Evolutionary conservation across 768 basidiomycete genomes (phyloP).

Genomic region (Rhodocollybia butyracea): DNA sequence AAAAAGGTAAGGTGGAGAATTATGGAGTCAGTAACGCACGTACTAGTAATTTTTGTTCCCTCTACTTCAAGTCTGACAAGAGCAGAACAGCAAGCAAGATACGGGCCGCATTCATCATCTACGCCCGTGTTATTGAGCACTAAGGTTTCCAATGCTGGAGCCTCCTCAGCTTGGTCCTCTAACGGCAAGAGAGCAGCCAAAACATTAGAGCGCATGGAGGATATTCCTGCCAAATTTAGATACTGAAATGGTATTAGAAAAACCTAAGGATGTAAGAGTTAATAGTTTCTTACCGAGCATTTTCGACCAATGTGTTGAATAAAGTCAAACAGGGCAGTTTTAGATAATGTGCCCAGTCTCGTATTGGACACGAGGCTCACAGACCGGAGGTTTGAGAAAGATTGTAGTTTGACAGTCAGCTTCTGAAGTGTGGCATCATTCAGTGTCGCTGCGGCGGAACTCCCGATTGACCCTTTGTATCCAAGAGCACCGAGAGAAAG

Average conservation of each 20-base stretch:
- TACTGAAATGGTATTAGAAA: constrained; percentile 29
- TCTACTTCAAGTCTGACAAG: constrained; percentile 50
- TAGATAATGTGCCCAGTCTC: constrained; percentile 45
- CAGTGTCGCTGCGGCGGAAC: constrained; percentile 51
- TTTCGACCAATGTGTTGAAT: constrained; percentile 51
- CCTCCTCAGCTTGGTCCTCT: constrained; percentile 21
- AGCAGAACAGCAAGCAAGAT: constrained; percentile 46
- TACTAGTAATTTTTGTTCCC: constrained; percentile 60
- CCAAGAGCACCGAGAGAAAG: constrained; percentile 62
- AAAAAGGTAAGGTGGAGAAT: not conserved
- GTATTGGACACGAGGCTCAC: constrained; percentile 63
- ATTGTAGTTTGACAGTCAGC: constrained; percentile 39
- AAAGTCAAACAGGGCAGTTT: constrained; percentile 40
- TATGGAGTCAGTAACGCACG: constrained; percentile 12
- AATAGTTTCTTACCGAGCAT: constrained; percentile 45
- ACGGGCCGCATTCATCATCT: constrained; percentile 53
- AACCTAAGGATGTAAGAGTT: not conserved
- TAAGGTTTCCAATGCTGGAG: constrained; percentile 44
- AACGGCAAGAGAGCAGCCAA: constrained; percentile 45
- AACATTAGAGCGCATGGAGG: constrained; percentile 46
- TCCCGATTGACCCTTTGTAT: constrained; percentile 38
- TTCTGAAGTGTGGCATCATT: constrained; percentile 43
- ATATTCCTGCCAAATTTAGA: constrained; percentile 57
- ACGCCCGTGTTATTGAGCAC: constrained; percentile 59
- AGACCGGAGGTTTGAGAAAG: constrained; percentile 38